phyloP scores from a whole-genome alignment of 2,329 filamentous ascomycete genomes.

The Penicillium sp. region DNA sequence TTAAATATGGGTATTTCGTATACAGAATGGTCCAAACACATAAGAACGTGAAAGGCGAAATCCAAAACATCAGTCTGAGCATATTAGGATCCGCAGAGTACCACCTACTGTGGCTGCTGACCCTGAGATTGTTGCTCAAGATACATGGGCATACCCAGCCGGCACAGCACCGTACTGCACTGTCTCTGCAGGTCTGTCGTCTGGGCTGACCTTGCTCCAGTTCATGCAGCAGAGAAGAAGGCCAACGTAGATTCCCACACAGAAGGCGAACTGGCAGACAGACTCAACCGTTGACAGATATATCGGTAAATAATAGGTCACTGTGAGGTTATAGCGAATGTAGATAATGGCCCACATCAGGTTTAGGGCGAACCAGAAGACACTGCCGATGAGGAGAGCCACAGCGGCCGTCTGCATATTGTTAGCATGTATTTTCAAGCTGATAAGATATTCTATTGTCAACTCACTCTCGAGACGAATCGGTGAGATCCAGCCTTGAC shows the following conservation, averaged over 20 bases:
- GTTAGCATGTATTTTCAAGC: not conserved
- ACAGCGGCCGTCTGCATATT: conserved; percentile 10
- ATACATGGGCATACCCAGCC: not conserved
- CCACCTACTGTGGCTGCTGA: conserved; percentile 3
- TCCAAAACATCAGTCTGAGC: not conserved
- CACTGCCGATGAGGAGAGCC: conserved; percentile 10
- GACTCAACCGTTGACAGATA: conserved; percentile 9
- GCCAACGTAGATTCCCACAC: conserved; percentile 18
- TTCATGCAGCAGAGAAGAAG: conserved; percentile 18
- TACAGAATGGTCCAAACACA: not conserved
- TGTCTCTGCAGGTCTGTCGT: not conserved
- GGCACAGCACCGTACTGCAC: not conserved
- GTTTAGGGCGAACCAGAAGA: conserved; percentile 18
- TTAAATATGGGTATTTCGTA: conserved; percentile 4
- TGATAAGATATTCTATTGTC: too few relatives aligned
- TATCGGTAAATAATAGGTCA: not conserved
- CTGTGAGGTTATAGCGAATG: conserved; percentile 13
- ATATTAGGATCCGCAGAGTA: not conserved
- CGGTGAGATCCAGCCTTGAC: conserved; percentile 12
- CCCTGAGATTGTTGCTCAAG: not conserved
- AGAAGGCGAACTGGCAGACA: conserved; percentile 18
- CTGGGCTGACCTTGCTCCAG: conserved; percentile 12
- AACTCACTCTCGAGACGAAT: conserved; percentile 17
- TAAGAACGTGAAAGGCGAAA: not conserved
- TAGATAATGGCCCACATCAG: conserved; percentile 9